Evolutionary conservation across 1,284 basidiomycete genomes (phyloP).

Genomic region (Psilocybe mexicana): DNA sequence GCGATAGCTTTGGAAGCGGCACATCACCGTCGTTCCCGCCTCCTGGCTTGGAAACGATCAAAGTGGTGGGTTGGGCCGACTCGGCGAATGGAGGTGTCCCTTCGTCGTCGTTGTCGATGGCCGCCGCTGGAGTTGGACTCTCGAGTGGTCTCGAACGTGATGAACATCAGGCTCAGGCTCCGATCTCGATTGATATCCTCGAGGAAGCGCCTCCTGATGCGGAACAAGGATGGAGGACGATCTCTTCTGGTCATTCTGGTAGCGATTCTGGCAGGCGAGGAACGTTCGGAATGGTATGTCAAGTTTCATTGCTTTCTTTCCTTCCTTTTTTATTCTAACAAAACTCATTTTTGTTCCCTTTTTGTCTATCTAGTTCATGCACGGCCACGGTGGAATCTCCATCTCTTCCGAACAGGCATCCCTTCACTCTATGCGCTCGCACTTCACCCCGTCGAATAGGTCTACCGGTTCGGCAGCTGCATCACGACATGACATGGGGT

Average conservation of each 20-base stretch:
- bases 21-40: slow-evolving; percentile 36
- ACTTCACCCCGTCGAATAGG: slow-evolving; percentile 46
- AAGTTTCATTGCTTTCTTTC: slow-evolving; percentile 3
- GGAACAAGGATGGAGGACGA: slow-evolving; percentile 53
- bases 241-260: slow-evolving; percentile 38
- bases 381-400: slow-evolving; percentile 32
- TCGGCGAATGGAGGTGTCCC: slow-evolving; percentile 18
- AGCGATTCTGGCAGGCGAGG: slow-evolving; percentile 44
- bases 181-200: slow-evolving; percentile 42
- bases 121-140: background rate
- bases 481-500: slow-evolving; percentile 37
- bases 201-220: slow-evolving; percentile 66
- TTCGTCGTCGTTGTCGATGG: background rate
- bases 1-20: slow-evolving; percentile 28
- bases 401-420: slow-evolving; percentile 58
- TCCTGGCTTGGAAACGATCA: slow-evolving; percentile 47
- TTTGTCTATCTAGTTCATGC: slow-evolving; percentile 35
- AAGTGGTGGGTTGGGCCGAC: slow-evolving; percentile 39
- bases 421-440: slow-evolving; percentile 59
- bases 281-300: slow-evolving; percentile 61
- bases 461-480: slow-evolving; percentile 54
- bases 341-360: background rate
- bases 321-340: background rate
- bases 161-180: background rate
- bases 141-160: background rate